Conservation (phyloP, 2,329 filamentous ascomycete species). For the Aplosporella prunicola region DNA sequence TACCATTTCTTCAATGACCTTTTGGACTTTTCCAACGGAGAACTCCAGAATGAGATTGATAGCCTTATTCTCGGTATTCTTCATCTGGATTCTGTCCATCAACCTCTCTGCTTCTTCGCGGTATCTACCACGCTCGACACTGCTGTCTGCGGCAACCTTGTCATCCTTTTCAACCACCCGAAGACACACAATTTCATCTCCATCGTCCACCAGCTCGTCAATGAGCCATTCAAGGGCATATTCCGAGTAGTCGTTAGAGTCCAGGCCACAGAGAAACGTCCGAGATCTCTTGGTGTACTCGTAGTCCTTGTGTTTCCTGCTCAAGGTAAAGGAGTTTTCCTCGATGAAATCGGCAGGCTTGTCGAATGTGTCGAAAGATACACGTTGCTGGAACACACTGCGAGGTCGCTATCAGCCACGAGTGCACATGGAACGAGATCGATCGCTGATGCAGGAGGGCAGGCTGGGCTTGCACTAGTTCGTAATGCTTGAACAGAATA, state of each 20-base stretch:
- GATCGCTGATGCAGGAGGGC: neutral
- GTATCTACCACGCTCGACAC: constrained; percentile 59
- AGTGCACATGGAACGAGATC: too few relatives aligned
- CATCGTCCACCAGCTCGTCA: constrained; percentile 84
- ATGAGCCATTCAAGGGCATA: constrained; percentile 89
- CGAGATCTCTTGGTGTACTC: constrained; percentile 69
- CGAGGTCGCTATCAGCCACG: neutral
- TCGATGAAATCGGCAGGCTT: constrained; percentile 53
- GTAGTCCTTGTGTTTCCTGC: constrained; percentile 79
- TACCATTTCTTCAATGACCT: constrained; percentile 85
- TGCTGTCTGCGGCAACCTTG: constrained; percentile 53
- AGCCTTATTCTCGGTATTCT: constrained; percentile 73
- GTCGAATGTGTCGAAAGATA: constrained; percentile 68
- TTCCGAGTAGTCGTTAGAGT: constrained; percentile 85
- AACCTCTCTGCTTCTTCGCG: constrained; percentile 64
- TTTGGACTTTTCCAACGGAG: constrained; percentile 79
- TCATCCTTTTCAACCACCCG: constrained; percentile 78
- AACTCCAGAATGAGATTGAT: constrained; percentile 82
- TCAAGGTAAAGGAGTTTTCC: constrained; percentile 62
- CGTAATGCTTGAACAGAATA: too few relatives aligned
- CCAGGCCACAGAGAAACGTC: constrained; percentile 83
- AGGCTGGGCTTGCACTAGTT: too few relatives aligned
- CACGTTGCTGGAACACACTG: constrained; percentile 56
- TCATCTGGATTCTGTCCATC: constrained; percentile 65
- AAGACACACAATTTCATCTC: constrained; percentile 86